Base-by-base conservation (phyloP, 139 green algal genomes). In the Haematococcus lacustris region DNA sequence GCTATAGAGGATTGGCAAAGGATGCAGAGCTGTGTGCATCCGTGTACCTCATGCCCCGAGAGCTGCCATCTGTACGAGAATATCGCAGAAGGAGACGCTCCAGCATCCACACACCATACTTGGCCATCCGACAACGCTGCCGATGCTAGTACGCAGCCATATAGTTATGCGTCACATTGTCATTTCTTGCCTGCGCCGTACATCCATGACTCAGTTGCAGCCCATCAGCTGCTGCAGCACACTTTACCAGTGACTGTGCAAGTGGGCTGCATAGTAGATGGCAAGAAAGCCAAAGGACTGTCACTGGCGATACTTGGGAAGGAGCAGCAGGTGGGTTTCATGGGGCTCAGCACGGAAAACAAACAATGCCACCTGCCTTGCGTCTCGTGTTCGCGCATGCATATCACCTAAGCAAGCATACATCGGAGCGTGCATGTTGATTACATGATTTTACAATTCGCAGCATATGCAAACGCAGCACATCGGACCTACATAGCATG, bases 61-160 rank as follows among this genome's bases (percentile, higher is more conserved):
- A 79, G 68, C 77, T 83, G 0, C 73, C 77, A n/a, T 63, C 73
- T 13, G 71, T 71, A n/a, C 63, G 47, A 51, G 71, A 83, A 53
- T 77, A 83, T 30, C 74, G 69, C 4, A 83, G 47, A 0, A 83
- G n/a, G 37, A 83, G 39, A 6, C 28, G 66, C 53, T 79, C 73
- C 3, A 83, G 68, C 73, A 79, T 79, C 68, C 50, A 74, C 1
- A 71, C 40, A 23, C 77, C 77, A 66, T 83, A 83, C 38, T 83
- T 83, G 0, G 77, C 69, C 77, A 82, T 83, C 7, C 23, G 21
- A 13, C 23, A 65, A 33, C 21, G 13, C 21, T 57, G 47, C 13
- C 13, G 13, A 28, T 13, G 21, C 13, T 57, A 57, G 21, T 57
- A 21, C 47, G 47, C 21, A 28, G 13, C 21, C 21, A 57, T n/a